A percentile compares a stretch with the other conserved stretches of the same genome.
Evolutionary conservation across 148 eudicot species (phyloP).

Genomic region (Cornus kousa): DNA sequence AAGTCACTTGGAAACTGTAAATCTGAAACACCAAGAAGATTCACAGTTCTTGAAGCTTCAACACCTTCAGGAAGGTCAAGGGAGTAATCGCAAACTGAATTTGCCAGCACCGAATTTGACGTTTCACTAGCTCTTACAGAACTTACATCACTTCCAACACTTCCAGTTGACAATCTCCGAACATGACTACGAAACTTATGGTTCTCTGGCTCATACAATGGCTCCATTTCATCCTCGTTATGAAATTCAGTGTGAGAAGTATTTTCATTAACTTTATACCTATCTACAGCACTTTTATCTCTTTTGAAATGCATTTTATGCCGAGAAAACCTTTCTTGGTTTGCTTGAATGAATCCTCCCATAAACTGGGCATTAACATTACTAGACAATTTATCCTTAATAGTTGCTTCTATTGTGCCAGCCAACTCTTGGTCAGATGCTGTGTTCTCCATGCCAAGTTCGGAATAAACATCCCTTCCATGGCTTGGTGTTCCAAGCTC

Average conservation of each 20-base stretch:
- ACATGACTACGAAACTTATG: slow-evolving; percentile 22
- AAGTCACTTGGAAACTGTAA: slow-evolving; percentile 46
- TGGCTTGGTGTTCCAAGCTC: slow-evolving; percentile 55
- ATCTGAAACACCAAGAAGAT: slow-evolving; percentile 26
- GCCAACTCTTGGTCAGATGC: slow-evolving; percentile 17
- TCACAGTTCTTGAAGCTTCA: slow-evolving; percentile 35
- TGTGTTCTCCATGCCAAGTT: slow-evolving; percentile 37
- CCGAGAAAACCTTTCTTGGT: slow-evolving; percentile 33
- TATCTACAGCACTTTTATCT: slow-evolving; percentile 11
- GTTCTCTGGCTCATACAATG: slow-evolving; percentile 33
- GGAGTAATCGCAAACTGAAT: slow-evolving; percentile 32
- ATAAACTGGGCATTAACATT: slow-evolving; percentile 28
- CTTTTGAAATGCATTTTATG: slow-evolving; percentile 24
- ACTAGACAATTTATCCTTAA: slow-evolving; percentile 21
- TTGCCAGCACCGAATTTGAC: slow-evolving; percentile 33
- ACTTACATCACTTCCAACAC: slow-evolving; percentile 54
- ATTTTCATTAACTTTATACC: slow-evolving; percentile 23
- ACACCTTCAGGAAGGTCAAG: slow-evolving; percentile 36
- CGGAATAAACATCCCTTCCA: slow-evolving; percentile 38
- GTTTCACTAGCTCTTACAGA: slow-evolving; percentile 43
- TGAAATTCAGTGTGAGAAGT: slow-evolving; percentile 22
- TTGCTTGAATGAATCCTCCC: slow-evolving; percentile 34
- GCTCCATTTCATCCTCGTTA: slow-evolving; percentile 33
- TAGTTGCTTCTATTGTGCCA: not conserved
- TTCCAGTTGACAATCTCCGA: slow-evolving; percentile 47